A percentile compares a stretch with the other conserved stretches of the same genome.
Evolutionary conservation across 306 rosid species (phyloP).

Genomic region (Echinosophora koreensis): DNA sequence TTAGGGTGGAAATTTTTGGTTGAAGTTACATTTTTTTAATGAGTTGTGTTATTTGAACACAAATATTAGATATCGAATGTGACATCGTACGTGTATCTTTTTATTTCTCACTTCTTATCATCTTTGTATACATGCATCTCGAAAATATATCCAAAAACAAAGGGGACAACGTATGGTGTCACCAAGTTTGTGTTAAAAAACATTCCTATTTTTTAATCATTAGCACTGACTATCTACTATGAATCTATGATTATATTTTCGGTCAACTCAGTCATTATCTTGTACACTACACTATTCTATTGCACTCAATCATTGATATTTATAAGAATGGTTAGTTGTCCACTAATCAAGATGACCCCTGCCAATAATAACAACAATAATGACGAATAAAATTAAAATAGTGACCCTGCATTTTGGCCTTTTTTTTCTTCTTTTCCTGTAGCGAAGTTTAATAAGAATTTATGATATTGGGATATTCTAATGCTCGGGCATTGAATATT

Average conservation of each 20-base stretch:
- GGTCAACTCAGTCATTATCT: neutral
- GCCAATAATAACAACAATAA: neutral
- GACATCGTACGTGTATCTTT: too few relatives aligned
- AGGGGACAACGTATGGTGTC: too few relatives aligned
- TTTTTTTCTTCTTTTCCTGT: neutral
- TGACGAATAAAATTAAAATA: neutral
- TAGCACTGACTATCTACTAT: neutral
- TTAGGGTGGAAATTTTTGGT: neutral
- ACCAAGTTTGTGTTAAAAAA: too few relatives aligned
- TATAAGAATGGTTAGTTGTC: neutral
- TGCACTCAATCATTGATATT: neutral
- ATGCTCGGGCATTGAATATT: neutral
- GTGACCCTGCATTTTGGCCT: neutral
- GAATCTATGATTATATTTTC: neutral
- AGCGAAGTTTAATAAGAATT: neutral
- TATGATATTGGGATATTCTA: conserved; percentile 2
- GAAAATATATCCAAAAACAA: too few relatives aligned
- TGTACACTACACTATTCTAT: neutral
- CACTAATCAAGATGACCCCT: neutral
- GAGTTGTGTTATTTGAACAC: neutral
- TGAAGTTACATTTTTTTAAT: neutral
- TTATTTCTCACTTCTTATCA: too few relatives aligned
- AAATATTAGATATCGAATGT: too few relatives aligned
- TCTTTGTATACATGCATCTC: too few relatives aligned
- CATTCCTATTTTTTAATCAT: neutral